phyloP scores from a whole-genome alignment of 805 yeast genomes.

The Monosporozyma aerobia region DNA sequence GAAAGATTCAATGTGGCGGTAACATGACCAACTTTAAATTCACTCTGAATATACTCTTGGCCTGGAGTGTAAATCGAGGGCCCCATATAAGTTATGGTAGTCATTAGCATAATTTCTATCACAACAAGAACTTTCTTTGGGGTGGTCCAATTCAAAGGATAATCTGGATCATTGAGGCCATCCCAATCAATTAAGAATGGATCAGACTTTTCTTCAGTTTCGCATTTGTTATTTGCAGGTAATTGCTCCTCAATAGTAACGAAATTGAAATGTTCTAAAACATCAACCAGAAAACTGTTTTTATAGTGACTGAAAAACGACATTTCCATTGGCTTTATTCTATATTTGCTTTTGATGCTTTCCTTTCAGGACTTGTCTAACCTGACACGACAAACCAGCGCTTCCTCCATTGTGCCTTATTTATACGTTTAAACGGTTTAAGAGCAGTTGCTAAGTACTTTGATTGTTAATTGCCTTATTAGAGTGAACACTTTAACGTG shows the following conservation, averaged over 20 bases:
- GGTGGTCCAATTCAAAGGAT: conserved; percentile 50
- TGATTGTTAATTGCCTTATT: no score
- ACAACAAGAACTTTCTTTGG: conserved; percentile 33
- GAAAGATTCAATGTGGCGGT: no score
- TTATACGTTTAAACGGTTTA: no score
- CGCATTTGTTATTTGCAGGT: conserved; percentile 1
- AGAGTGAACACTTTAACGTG: no score
- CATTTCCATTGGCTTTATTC: background rate
- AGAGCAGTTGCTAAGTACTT: no score
- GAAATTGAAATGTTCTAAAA: conserved; percentile 13
- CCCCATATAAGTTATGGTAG: conserved; percentile 21
- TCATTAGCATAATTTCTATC: conserved; percentile 35
- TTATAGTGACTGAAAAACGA: conserved; percentile 2
- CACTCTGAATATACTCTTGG: no score
- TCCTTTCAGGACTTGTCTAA: no score
- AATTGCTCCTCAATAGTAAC: conserved; percentile 9
- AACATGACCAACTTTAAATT: no score
- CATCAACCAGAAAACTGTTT: conserved; percentile 20
- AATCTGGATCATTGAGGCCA: conserved; percentile 39
- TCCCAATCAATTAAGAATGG: conserved; percentile 22
- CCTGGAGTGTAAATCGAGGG: no score
- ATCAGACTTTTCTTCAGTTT: conserved; percentile 12
- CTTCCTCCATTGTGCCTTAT: no score
- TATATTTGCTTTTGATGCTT: no score
- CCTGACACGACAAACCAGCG: no score